Evolutionary conservation across 257 asterid species (phyloP).

Genomic region (Salvia miltiorrhiza): DNA sequence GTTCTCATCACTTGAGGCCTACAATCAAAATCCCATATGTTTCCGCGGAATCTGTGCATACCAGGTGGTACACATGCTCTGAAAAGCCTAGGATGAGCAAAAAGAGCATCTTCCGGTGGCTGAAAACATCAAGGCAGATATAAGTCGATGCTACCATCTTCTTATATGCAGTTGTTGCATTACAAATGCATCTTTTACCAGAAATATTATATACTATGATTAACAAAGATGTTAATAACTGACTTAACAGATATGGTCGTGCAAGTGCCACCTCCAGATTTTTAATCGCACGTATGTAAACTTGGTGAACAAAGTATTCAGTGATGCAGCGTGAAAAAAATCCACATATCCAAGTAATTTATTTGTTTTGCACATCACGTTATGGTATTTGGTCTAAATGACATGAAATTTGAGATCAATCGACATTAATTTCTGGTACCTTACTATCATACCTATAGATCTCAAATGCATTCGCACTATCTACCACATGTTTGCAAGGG

Average conservation of each 20-base stretch:
- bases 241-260: no score
- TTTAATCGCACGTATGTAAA: neutral
- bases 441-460: neutral
- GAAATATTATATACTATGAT: neutral
- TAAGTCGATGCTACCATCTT: constrained; percentile 3
- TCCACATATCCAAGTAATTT: neutral
- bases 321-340: neutral
- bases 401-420: neutral
- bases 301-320: neutral
- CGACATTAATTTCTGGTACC: neutral
- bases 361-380: neutral
- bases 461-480: neutral
- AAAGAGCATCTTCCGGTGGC: constrained; percentile 94
- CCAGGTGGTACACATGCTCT: constrained; percentile 99
- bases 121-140: constrained; percentile 20
- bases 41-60: constrained; percentile 97
- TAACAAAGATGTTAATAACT: neutral
- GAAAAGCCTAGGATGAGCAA: constrained; percentile 92
- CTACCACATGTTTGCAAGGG: neutral
- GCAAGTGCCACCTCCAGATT: neutral
- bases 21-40: constrained; percentile 90
- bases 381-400: neutral
- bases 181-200: neutral
- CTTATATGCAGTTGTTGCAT: neutral
- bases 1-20: constrained; percentile 78